A percentile compares a stretch with the other conserved stretches of the same genome.
Conservation (phyloP, 306 rosid genomes). For the Cicer judaicum region DNA sequence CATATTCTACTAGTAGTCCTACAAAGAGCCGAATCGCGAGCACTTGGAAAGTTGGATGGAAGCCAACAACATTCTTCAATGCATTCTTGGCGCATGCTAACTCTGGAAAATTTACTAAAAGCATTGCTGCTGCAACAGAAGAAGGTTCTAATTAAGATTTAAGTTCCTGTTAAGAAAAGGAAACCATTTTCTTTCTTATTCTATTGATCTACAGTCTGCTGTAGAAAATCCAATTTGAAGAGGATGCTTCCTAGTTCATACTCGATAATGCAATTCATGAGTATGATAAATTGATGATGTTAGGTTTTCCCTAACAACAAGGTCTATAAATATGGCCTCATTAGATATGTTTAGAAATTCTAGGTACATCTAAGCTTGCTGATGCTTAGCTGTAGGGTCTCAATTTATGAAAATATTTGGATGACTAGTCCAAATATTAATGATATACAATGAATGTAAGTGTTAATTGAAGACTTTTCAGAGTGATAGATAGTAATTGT, state of each 20-base stretch:
- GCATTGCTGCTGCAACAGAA: not conserved
- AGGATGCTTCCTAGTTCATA: slow-evolving; percentile 9
- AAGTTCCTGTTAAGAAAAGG: slow-evolving; percentile 25
- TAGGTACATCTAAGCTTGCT: slow-evolving; percentile 17
- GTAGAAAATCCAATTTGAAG: not conserved
- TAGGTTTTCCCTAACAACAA: slow-evolving; percentile 37
- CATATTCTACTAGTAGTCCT: slow-evolving; percentile 49
- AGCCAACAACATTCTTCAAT: slow-evolving; percentile 47
- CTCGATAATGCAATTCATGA: not conserved
- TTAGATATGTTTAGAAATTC: not conserved
- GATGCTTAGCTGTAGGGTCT: slow-evolving; percentile 14
- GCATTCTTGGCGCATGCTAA: slow-evolving; percentile 20
- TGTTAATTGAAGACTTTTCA: slow-evolving; percentile 16
- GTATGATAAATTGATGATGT: slow-evolving; percentile 19
- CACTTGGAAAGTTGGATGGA: slow-evolving; percentile 55
- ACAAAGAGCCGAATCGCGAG: slow-evolving; percentile 50
- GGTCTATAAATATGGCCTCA: slow-evolving; percentile 5
- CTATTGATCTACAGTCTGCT: too few relatives aligned
- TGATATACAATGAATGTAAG: slow-evolving; percentile 31
- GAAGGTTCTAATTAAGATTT: slow-evolving; percentile 15
- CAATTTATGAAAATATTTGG: slow-evolving; percentile 32
- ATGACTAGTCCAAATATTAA: slow-evolving; percentile 46
- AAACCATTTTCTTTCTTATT: too few relatives aligned
- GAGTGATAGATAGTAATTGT: not conserved
- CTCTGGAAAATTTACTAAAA: slow-evolving; percentile 11